Evolutionary conservation across 495 filamentous ascomycete genomes (phyloP), one percentile per base, ranked within the genome.

Genomic region (Chlorociboria aeruginascens): DNA sequence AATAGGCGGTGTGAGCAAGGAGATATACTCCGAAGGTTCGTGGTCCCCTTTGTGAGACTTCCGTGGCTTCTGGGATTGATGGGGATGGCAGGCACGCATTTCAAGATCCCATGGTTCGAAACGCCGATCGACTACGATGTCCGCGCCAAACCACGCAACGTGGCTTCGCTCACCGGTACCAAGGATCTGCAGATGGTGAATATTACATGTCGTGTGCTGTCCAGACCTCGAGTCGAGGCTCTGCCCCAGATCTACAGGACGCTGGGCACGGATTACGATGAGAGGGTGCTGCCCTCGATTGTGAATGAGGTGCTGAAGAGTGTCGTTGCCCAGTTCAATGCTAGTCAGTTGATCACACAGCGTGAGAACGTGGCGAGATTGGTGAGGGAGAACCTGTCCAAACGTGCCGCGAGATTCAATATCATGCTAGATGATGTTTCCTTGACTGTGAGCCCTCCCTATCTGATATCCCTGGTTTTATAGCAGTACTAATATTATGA

Each of bases 151-250:
- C 92, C 92, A 57, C 81, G 93, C 59, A 95, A 90, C 62, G 92
- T 98, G 50, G 83, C 92, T 52, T 98, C 92, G 60, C 82, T 98
- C 46, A 97, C 92, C 46, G 92, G 93, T 55, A 98, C 92, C 61
- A 98, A 98, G 69, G 92, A 98, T 67, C 70, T 98, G 63, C 92
- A 98, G 75, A 98, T 98, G 92, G 92, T 98, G 64, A 98, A 98
- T 76, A 98, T 98, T 66, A 98, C 93, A 61, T 98, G 92, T 70
- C 93, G 92, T 89, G 92, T 98, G 42, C 86, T 98, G 46, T 95
- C 89, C 38, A 76, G 86, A 61, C 92, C 92, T 50, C 79, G 84
- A 33, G 71, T 97, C 56, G 78, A 86, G 46, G 85, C 89, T 30
- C 80, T 98, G 29, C 92, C 92, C 6, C 85, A 90, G 64, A 97